phyloP scores from a whole-genome alignment of 202 grass and related monocot genomes.

The Zizania palustris region DNA sequence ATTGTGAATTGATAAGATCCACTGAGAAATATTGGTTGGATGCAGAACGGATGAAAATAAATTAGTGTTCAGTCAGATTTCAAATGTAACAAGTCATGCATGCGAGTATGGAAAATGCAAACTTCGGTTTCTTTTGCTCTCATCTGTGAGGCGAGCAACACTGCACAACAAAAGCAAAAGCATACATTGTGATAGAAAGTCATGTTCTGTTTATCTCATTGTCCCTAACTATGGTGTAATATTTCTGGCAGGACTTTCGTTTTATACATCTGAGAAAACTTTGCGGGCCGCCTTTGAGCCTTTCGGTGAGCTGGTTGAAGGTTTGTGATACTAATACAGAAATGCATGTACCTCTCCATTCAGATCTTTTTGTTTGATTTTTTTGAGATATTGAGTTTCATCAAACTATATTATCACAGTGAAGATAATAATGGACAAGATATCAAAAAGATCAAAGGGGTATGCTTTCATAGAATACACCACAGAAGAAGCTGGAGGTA shows the following conservation, averaged over 20 bases:
- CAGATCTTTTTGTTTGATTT: slow-evolving; percentile 22
- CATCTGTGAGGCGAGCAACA: slow-evolving; percentile 4
- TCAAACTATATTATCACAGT: slow-evolving; percentile 48
- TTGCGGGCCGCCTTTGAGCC: slow-evolving; percentile 80
- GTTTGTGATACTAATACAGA: slow-evolving; percentile 45
- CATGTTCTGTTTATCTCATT: slow-evolving; percentile 8
- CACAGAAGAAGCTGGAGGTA: slow-evolving; percentile 82
- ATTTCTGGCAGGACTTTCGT: slow-evolving; percentile 69
- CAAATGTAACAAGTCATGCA: no score
- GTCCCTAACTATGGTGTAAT: slow-evolving; percentile 14
- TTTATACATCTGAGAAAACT: slow-evolving; percentile 96
- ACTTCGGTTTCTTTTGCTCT: slow-evolving; percentile 10
- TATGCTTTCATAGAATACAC: slow-evolving; percentile 95
- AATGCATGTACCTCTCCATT: slow-evolving; percentile 30
- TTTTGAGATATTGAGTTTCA: slow-evolving; percentile 23
- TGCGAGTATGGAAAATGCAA: neutral
- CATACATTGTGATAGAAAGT: slow-evolving; percentile 20
- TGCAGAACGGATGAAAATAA: neutral
- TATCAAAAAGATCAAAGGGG: slow-evolving; percentile 96
- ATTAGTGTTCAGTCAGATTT: neutral
- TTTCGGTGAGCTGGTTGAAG: slow-evolving; percentile 90
- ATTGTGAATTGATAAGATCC: neutral
- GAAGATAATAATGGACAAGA: slow-evolving; percentile 97
- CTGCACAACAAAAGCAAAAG: slow-evolving; percentile 5
- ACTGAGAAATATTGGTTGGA: slow-evolving; percentile 28